phyloP scores from a whole-genome alignment of 1,139 yeast species.

The Scheffersomyces stambukii region DNA sequence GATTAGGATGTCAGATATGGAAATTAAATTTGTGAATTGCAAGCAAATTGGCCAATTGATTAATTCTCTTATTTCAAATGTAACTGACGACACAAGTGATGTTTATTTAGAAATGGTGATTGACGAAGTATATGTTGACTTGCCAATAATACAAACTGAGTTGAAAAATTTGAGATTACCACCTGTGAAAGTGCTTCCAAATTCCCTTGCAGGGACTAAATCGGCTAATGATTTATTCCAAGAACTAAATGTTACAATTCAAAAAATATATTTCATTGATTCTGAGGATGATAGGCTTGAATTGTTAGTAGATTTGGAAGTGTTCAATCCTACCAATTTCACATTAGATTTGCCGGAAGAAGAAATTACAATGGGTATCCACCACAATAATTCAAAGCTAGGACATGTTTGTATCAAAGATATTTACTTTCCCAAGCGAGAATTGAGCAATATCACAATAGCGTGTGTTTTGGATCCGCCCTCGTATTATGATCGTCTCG shows the following conservation, averaged over 20 bases:
- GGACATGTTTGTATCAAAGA: slow-evolving; percentile 14
- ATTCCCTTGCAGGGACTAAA: background rate
- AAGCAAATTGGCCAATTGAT: slow-evolving; percentile 13
- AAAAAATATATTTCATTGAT: slow-evolving; percentile 19
- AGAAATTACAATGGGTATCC: slow-evolving; percentile 13
- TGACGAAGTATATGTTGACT: slow-evolving; percentile 15
- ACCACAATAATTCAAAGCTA: slow-evolving; percentile 15
- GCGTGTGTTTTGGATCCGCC: too few species aligned
- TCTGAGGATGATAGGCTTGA: slow-evolving; percentile 17
- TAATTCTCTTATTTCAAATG: too few species aligned
- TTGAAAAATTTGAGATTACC: slow-evolving; percentile 14
- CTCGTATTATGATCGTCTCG: slow-evolving; percentile 9
- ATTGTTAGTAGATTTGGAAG: slow-evolving; percentile 27
- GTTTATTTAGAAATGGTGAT: slow-evolving; percentile 14
- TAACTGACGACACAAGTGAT: background rate
- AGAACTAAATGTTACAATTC: slow-evolving; percentile 18
- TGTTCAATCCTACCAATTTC: slow-evolving; percentile 33
- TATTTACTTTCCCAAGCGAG: slow-evolving; percentile 15
- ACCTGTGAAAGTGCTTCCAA: slow-evolving; percentile 2
- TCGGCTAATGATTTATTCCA: slow-evolving; percentile 12
- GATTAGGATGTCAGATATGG: slow-evolving; percentile 9
- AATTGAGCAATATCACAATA: slow-evolving; percentile 13
- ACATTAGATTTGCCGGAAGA: slow-evolving; percentile 21
- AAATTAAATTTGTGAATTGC: slow-evolving; percentile 13
- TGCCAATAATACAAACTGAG: slow-evolving; percentile 18